Conservation (phyloP, 1,284 basidiomycete genomes). For the Irpex sp. region DNA sequence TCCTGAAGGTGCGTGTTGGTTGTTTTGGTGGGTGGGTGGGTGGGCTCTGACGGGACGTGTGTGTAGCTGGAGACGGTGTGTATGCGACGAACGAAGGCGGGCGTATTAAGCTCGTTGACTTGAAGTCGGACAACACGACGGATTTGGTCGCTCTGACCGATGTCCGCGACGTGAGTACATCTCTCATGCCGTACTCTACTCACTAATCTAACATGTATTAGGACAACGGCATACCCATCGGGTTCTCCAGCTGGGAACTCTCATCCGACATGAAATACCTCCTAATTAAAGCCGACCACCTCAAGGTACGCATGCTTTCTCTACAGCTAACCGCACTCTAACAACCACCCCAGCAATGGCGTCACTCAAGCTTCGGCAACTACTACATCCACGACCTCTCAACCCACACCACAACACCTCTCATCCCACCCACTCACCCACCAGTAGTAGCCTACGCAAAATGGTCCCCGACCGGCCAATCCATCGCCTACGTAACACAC, state of each 20-base stretch:
- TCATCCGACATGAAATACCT: constrained; percentile 88
- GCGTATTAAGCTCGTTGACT: constrained; percentile 73
- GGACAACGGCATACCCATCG: constrained; percentile 54
- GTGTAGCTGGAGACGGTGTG: constrained; percentile 85
- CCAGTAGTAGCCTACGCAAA: constrained; percentile 74
- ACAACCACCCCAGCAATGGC: constrained; percentile 71
- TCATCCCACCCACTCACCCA: constrained; percentile 62
- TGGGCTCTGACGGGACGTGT: too few species aligned
- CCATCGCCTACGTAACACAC: constrained; percentile 77
- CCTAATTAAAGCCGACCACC: constrained; percentile 70
- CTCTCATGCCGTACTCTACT: not conserved
- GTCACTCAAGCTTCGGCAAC: constrained; percentile 84
- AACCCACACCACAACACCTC: constrained; percentile 60
- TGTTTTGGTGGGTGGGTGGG: not conserved
- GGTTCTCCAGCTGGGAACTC: constrained; percentile 67
- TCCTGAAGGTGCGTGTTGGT: constrained; percentile 64
- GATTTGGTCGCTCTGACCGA: constrained; percentile 56
- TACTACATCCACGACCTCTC: constrained; percentile 79
- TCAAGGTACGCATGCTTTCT: constrained; percentile 49
- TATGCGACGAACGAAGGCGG: constrained; percentile 65
- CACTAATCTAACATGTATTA: constrained; percentile 26
- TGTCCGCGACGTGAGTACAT: constrained; percentile 54
- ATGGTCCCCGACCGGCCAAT: constrained; percentile 82
- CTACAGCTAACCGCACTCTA: constrained; percentile 1
- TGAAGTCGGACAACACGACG: constrained; percentile 71